Conservation (phyloP, 495 filamentous ascomycete genomes). For the Immersiella caudata region DNA sequence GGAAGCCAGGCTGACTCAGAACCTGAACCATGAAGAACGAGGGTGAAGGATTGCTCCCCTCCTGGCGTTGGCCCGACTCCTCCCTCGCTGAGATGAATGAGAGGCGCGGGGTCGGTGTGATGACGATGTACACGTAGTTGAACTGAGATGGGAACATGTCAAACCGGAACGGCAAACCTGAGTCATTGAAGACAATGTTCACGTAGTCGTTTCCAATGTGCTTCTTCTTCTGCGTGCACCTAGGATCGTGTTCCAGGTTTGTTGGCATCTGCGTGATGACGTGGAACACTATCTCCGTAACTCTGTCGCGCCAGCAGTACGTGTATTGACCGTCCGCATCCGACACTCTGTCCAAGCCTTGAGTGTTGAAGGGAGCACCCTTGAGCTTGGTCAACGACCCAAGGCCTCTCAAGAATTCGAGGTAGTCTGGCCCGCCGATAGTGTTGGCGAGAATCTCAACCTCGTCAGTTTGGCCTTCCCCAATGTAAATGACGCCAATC, state of each 20-base stretch:
- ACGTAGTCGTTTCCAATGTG: slow-evolving; percentile 98
- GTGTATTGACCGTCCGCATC: slow-evolving; percentile 83
- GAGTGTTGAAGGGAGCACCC: slow-evolving; percentile 85
- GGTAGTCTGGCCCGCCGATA: slow-evolving; percentile 81
- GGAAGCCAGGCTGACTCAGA: slow-evolving; percentile 80
- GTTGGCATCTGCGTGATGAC: slow-evolving; percentile 97
- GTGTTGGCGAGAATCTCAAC: slow-evolving; percentile 82
- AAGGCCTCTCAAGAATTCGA: slow-evolving; percentile 75
- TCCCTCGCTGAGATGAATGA: slow-evolving; percentile 59
- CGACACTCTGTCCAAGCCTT: slow-evolving; percentile 77
- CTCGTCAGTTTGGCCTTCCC: slow-evolving; percentile 78
- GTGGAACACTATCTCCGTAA: slow-evolving; percentile 95
- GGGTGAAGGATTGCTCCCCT: slow-evolving; percentile 34
- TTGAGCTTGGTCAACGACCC: slow-evolving; percentile 79
- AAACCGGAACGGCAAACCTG: slow-evolving; percentile 81
- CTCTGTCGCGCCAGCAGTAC: slow-evolving; percentile 90
- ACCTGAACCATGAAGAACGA: slow-evolving; percentile 84
- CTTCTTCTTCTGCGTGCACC: slow-evolving; percentile 81
- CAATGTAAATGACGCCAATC: slow-evolving; percentile 91
- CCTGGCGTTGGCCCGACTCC: slow-evolving; percentile 35
- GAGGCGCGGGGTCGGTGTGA: slow-evolving; percentile 77
- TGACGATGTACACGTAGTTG: slow-evolving; percentile 94
- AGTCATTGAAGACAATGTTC: slow-evolving; percentile 97
- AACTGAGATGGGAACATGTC: slow-evolving; percentile 92
- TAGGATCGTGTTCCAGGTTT: slow-evolving; percentile 70